These are phyloP conservation scores for Solanum acaule DNA, from an alignment of 257 asterid genomes.

Conservation along the genomic window DNA sequence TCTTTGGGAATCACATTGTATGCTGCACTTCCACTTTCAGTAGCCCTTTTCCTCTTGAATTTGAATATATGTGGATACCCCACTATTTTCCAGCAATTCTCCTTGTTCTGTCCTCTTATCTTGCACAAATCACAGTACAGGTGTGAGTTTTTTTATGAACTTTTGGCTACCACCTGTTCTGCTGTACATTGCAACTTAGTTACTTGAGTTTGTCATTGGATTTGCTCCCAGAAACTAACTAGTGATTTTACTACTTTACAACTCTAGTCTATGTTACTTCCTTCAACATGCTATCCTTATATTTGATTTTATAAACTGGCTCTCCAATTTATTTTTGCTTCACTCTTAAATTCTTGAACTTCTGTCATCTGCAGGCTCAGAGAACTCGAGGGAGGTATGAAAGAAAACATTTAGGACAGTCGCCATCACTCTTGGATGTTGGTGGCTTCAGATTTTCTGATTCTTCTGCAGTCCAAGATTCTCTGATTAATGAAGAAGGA, in stretches of 20 bases:
- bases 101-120: no score
- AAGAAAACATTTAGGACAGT: not conserved
- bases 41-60: no score
- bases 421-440: not conserved
- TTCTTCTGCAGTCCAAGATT: not conserved
- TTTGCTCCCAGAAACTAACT: no score
- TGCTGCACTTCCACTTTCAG: not conserved
- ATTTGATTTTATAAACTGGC: not conserved
- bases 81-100: no score
- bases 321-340: not conserved
- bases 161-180: no score
- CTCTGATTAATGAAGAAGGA: constrained; percentile 6
- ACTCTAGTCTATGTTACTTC: no score
- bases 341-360: not conserved
- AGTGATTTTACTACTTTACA: no score
- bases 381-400: constrained; percentile 7
- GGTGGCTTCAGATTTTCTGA: constrained; percentile 8
- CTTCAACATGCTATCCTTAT: not conserved
- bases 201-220: no score
- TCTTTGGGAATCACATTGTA: not conserved
- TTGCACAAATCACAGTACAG: no score
- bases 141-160: no score
- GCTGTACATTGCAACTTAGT: not conserved
- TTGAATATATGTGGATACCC: no score
- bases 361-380: constrained; percentile 3